Conservation (phyloP, 2,329 filamentous ascomycete genomes). For the Claviceps monticola region DNA sequence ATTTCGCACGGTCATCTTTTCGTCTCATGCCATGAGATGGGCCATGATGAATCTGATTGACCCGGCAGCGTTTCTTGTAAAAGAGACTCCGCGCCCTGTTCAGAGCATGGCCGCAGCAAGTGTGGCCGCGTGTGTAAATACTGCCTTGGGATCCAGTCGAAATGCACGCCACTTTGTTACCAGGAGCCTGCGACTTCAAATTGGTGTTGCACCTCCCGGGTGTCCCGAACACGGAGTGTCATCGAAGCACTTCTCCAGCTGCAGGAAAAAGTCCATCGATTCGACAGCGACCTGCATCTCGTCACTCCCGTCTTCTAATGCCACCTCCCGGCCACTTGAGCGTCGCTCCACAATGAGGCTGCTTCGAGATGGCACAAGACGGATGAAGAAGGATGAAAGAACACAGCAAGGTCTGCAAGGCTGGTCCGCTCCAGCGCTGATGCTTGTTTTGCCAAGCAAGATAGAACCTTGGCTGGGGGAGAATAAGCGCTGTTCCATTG, state of each 20-base stretch:
- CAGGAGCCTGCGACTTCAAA: neutral
- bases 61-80: neutral
- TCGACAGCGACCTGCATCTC: neutral
- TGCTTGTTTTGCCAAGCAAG: too few relatives aligned
- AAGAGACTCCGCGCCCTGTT: neutral
- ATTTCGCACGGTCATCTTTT: neutral
- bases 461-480: too few relatives aligned
- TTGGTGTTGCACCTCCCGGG: neutral
- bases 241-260: neutral
- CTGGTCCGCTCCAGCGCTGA: too few relatives aligned
- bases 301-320: neutral
- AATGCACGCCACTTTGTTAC: neutral
- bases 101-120: neutral
- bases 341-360: neutral
- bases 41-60: neutral
- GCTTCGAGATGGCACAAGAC: too few relatives aligned
- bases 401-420: too few relatives aligned
- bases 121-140: neutral
- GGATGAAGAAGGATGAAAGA: too few relatives aligned
- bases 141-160: neutral
- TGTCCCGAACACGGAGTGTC: conserved; percentile 2
- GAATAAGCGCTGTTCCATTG: too few relatives aligned
- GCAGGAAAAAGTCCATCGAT: neutral
- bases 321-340: neutral
- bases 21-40: neutral